Conservation (phyloP, 2,329 filamentous ascomycete species). For the Arthrobotrys sinensis region DNA sequence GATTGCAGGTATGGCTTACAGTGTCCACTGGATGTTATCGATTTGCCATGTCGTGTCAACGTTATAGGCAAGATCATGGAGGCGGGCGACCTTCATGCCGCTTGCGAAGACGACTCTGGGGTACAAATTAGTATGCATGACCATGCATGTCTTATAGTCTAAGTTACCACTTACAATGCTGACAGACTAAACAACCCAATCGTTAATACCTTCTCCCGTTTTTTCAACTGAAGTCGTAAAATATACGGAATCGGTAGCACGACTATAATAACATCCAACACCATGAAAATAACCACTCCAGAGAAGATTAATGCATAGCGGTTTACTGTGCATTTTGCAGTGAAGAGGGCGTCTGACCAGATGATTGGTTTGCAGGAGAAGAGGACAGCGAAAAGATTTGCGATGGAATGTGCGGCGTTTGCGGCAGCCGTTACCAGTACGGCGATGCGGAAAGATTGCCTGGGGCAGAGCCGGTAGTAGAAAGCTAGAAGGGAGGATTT, state of each 20-base stretch:
- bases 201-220: conserved; percentile 44
- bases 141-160: too few relatives aligned
- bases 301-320: conserved; percentile 30
- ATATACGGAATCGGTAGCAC: conserved; percentile 50
- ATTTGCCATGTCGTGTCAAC: conserved; percentile 52
- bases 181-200: conserved; percentile 51
- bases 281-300: conserved; percentile 48
- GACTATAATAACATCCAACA: conserved; percentile 52
- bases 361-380: conserved; percentile 47
- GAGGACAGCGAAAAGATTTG: conserved; percentile 25
- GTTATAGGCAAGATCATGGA: conserved; percentile 39
- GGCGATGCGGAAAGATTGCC: conserved; percentile 40
- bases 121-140: not conserved
- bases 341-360: conserved; percentile 45
- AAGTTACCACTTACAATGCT: conserved; percentile 31
- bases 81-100: conserved; percentile 43
- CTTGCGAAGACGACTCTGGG: conserved; percentile 44
- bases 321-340: conserved; percentile 22
- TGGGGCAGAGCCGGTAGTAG: conserved; percentile 51
- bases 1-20: conserved; percentile 20
- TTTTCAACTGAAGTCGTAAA: conserved; percentile 47
- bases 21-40: conserved; percentile 49
- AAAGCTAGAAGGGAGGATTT: conserved; percentile 46
- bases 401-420: conserved; percentile 34
- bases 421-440: conserved; percentile 24